Conservation (phyloP, 2,329 filamentous ascomycete genomes). For the Fusarium cyanostomum region DNA sequence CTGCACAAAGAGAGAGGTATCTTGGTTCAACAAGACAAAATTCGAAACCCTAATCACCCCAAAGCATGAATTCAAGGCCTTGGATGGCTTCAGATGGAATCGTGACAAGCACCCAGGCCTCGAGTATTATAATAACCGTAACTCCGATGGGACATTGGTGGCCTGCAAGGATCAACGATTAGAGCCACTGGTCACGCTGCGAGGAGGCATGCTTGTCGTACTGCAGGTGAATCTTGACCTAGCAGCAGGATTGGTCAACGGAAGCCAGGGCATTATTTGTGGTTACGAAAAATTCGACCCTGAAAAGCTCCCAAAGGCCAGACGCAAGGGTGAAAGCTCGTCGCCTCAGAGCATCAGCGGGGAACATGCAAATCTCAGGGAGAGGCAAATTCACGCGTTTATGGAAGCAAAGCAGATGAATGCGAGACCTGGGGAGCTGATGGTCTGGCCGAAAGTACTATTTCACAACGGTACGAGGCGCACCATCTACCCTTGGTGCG, state of each 20-base stretch:
- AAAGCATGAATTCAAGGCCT: slow-evolving; percentile 1
- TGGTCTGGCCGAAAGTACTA: slow-evolving; percentile 48
- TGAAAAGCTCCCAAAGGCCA: slow-evolving; percentile 1
- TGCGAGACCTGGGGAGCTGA: no score
- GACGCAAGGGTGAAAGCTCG: background rate
- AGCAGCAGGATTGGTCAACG: slow-evolving; percentile 28
- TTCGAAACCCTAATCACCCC: slow-evolving; percentile 19
- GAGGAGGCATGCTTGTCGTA: slow-evolving; percentile 34
- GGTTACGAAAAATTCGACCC: slow-evolving; percentile 25
- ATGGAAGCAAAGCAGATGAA: background rate
- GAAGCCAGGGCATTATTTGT: slow-evolving; percentile 40
- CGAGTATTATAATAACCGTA: background rate
- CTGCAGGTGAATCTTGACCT: slow-evolving; percentile 39
- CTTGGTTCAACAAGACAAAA: slow-evolving; percentile 1
- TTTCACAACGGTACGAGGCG: slow-evolving; percentile 59
- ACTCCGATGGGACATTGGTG: slow-evolving; percentile 11
- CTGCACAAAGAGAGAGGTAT: slow-evolving; percentile 15
- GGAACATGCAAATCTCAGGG: slow-evolving; percentile 8
- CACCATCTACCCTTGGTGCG: slow-evolving; percentile 62
- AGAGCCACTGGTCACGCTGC: slow-evolving; percentile 16
- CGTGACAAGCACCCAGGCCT: background rate
- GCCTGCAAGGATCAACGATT: slow-evolving; percentile 20
- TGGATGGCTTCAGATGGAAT: slow-evolving; percentile 20
- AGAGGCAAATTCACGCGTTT: slow-evolving; percentile 16
- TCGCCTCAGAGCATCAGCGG: background rate